A percentile compares a stretch with the other conserved stretches of the same genome.
Conservation (phyloP, 2,329 filamentous ascomycete species). For the Microascus cirrosus region DNA sequence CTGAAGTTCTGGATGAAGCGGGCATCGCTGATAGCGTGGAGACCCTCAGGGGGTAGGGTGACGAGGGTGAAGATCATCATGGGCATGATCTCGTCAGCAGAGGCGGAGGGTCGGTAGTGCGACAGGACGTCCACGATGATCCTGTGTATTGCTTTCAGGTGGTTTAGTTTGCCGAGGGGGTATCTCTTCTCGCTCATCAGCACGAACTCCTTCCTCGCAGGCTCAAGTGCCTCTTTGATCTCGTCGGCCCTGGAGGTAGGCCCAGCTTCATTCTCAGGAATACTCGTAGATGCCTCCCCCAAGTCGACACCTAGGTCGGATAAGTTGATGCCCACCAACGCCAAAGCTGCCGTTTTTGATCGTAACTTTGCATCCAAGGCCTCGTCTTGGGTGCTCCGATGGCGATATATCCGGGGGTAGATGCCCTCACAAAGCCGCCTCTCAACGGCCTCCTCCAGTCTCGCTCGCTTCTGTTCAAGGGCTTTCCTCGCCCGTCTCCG, state of each 20-base stretch:
- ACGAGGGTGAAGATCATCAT: constrained; percentile 95
- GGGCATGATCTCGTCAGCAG: constrained; percentile 92
- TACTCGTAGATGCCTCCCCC: constrained; percentile 36
- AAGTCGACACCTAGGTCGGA: constrained; percentile 74
- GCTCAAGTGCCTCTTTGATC: constrained; percentile 60
- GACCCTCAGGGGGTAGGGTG: constrained; percentile 72
- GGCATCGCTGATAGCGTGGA: constrained; percentile 89
- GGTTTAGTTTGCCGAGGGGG: constrained; percentile 81
- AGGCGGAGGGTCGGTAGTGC: constrained; percentile 64
- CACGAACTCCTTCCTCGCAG: constrained; percentile 57
- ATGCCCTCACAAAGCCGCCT: constrained; percentile 73
- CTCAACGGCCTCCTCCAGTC: constrained; percentile 87
- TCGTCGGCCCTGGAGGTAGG: constrained; percentile 51
- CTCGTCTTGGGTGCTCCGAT: constrained; percentile 85
- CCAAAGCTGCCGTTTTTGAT: constrained; percentile 83
- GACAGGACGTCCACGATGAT: constrained; percentile 80
- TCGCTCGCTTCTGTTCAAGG: constrained; percentile 64
- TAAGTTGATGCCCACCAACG: constrained; percentile 82
- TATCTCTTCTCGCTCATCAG: constrained; percentile 78
- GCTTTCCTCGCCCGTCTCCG: constrained; percentile 67
- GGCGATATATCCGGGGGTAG: constrained; percentile 82
- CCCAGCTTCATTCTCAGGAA: constrained; percentile 40
- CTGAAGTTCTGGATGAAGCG: constrained; percentile 90
- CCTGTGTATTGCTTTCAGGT: constrained; percentile 81
- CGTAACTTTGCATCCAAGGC: constrained; percentile 88